These are phyloP conservation scores for Apiospora kogelbergensis DNA, from an alignment of 2,329 filamentous ascomycete species.

Conservation along the genomic window DNA sequence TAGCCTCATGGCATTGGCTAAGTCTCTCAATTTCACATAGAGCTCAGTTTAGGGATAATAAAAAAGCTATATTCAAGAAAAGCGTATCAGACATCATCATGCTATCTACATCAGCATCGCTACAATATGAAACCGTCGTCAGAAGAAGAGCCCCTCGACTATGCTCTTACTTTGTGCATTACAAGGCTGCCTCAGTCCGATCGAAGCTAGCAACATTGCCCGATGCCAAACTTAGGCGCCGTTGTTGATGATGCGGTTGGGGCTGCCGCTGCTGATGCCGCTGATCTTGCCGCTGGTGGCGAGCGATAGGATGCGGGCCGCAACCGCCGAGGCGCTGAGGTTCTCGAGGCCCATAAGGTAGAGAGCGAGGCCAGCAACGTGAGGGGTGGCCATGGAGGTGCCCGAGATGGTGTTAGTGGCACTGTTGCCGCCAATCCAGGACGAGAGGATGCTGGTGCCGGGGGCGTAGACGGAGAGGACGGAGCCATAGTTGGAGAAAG, in stretches of 20 bases:
- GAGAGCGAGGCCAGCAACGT: constrained; percentile 59
- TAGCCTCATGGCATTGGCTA: too few relatives aligned
- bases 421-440: constrained; percentile 39
- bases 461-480: constrained; percentile 44
- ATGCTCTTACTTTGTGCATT: too few relatives aligned
- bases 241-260: constrained; percentile 13
- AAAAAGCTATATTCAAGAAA: too few relatives aligned
- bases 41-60: too few relatives aligned
- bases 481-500: constrained; percentile 51
- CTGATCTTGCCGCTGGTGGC: constrained; percentile 9
- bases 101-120: too few relatives aligned
- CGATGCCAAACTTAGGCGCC: background rate
- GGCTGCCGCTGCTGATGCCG: constrained; percentile 10
- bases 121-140: too few relatives aligned
- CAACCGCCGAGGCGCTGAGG: constrained; percentile 31
- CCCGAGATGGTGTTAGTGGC: constrained; percentile 49
- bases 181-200: too few relatives aligned
- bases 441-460: constrained; percentile 40
- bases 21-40: too few relatives aligned
- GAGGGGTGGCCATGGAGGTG: constrained; percentile 63
- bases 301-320: constrained; percentile 18
- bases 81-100: too few relatives aligned
- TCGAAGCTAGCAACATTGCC: too few relatives aligned
- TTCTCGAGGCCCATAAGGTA: constrained; percentile 52
- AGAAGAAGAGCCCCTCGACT: too few relatives aligned